Base-by-base conservation (phyloP, 352 stramenopile genomes). In the Globisporangium apiculatum region DNA sequence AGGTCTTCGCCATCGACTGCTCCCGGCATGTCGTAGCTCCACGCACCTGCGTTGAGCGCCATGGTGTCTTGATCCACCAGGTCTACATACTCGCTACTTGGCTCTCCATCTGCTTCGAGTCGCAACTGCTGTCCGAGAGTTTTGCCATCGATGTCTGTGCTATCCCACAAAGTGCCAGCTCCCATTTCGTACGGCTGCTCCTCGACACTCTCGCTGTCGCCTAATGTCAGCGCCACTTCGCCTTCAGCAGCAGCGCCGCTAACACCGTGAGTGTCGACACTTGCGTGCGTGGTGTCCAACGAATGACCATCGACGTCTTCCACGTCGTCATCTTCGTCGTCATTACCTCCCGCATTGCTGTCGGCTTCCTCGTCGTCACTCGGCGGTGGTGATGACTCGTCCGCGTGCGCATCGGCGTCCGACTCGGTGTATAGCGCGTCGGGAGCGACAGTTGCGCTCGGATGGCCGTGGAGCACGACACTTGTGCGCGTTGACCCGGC, bases 401-500 rank as follows among this genome's bases (percentile, higher is more conserved):
- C 48, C 6, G 10, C 45, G 9, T 48, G 10, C 24, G 40, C 40
- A 43, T 43, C 40, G 11, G 1, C 11, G 1, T 53, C 24, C 17
- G 45, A 11, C 15, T 46, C 48, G 12, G 15, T 14, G 35, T 24
- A 24, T 10, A 40, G 7, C 9, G 17, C 9, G 10, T 47, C 41
- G 0, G 38, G 12, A 7, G 51, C 40, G 2, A 3, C 10, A 0
- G 7, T 6, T 11, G n/a, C 45, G 12, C 45, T 10, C 7, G 17
- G 14, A 8, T 49, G n/a, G 10, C 18, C 2, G 1, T 45, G 42
- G 12, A 42, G 24, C 17, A 49, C 37, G 42, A 58, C 11, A n/a
- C n/a, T 51, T 7, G 51, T 58, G 6, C 55, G 55, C 31, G 55
- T 48, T 18, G 60, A 50, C 4, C 60, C 60, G 48, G 60, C 60